These are phyloP conservation scores for Solanum bulbocastanum DNA, from an alignment of 257 asterid genomes.

Conservation along the genomic window DNA sequence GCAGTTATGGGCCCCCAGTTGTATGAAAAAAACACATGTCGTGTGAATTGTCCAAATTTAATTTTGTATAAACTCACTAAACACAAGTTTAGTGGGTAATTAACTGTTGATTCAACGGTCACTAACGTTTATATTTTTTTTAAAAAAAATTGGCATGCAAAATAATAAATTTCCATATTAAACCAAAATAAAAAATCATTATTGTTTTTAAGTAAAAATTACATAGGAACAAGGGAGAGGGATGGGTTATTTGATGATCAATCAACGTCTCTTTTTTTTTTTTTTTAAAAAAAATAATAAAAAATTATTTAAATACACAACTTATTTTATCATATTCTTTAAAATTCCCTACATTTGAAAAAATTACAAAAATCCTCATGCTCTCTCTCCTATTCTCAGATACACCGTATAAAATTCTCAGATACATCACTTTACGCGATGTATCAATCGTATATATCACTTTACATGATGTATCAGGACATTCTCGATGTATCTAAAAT, in stretches of 20 bases:
- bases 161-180: not conserved
- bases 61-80: not conserved
- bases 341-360: too few relatives aligned
- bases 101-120: slow-evolving; percentile 4
- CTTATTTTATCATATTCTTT: not conserved
- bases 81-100: not conserved
- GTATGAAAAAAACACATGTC: not conserved
- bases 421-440: too few relatives aligned
- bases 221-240: not conserved
- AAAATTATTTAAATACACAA: too few relatives aligned
- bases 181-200: not conserved
- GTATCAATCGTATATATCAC: too few relatives aligned
- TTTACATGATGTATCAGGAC: not conserved
- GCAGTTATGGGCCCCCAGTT: not conserved
- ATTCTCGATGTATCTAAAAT: fast-evolving
- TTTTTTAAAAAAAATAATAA: too few relatives aligned
- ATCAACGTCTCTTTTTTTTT: not conserved
- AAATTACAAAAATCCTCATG: too few relatives aligned
- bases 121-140: not conserved
- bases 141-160: not conserved
- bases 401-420: too few relatives aligned
- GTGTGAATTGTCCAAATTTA: not conserved
- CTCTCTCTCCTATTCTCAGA: not conserved
- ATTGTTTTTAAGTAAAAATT: not conserved
- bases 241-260: not conserved